These are phyloP conservation scores for Ceratocystis huliohia DNA, from an alignment of 2,329 filamentous ascomycete genomes.

Conservation along the genomic window DNA sequence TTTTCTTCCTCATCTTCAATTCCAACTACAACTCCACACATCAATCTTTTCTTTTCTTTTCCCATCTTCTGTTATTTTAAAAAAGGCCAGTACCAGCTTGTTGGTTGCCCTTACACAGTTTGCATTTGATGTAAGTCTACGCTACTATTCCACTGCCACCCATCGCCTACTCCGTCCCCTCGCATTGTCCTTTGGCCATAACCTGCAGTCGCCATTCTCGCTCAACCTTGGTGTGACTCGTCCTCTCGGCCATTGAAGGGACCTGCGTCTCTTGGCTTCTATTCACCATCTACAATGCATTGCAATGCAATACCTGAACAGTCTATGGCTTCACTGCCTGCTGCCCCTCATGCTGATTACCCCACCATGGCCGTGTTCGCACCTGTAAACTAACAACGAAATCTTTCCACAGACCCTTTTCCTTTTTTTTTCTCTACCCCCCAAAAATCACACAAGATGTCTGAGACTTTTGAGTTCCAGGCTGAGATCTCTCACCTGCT, in stretches of 20 bases:
- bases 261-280: background rate
- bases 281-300: conserved; percentile 10
- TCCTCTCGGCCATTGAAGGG: too few species aligned
- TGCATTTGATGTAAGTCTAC: conserved; percentile 22
- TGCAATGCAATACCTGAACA: background rate
- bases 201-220: background rate
- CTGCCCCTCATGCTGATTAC: conserved; percentile 15
- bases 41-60: conserved; percentile 17
- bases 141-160: background rate
- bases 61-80: conserved; percentile 19
- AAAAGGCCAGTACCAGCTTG: conserved; percentile 16
- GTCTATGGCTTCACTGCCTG: background rate
- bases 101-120: conserved; percentile 20
- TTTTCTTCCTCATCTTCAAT: conserved; percentile 16
- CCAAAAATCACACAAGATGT: conserved; percentile 22
- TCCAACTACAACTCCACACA: background rate
- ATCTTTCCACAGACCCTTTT: conserved; percentile 12
- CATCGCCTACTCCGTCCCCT: background rate
- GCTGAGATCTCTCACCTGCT: conserved; percentile 99
- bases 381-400: background rate
- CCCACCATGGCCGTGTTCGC: background rate
- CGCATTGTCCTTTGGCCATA: background rate
- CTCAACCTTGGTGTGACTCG: too few species aligned
- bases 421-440: conserved; percentile 9
- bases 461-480: conserved; percentile 99